A percentile compares a stretch with the other conserved stretches of the same genome.
Evolutionary conservation across 2,329 filamentous ascomycete species (phyloP).

Genomic region (Cadophora luteo-olivacea): DNA sequence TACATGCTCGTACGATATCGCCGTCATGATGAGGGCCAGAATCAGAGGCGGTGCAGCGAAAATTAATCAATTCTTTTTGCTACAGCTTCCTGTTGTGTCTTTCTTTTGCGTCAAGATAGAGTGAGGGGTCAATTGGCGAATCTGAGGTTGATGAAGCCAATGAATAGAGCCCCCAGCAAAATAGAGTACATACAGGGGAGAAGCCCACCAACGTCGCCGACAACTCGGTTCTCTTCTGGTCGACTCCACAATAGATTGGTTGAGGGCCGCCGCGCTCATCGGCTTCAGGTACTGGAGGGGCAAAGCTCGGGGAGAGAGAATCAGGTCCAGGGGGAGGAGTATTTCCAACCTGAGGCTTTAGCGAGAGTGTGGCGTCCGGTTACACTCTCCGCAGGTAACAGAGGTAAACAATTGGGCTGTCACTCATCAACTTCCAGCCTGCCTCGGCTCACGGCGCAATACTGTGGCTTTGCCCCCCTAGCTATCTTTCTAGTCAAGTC

Average conservation of each 20-base stretch:
- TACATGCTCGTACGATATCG: conserved; percentile 2
- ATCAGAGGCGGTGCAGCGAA: background rate
- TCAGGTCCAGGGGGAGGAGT: too few species aligned
- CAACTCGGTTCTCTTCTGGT: conserved; percentile 7
- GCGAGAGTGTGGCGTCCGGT: conserved; percentile 8
- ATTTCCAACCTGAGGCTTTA: background rate
- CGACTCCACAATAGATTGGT: background rate
- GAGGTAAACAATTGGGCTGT: background rate
- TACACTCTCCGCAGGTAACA: background rate
- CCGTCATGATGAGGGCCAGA: background rate
- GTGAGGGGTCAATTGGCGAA: conserved; percentile 9
- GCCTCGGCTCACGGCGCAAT: background rate
- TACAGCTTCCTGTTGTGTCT: background rate
- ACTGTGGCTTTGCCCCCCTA: conserved; percentile 8
- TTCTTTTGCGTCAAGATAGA: background rate
- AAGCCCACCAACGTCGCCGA: conserved; percentile 14
- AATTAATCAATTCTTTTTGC: background rate
- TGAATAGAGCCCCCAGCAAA: conserved; percentile 1
- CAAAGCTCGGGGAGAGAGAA: too few species aligned
- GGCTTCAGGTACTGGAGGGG: background rate
- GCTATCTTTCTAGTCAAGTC: background rate
- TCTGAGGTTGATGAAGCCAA: conserved; percentile 13
- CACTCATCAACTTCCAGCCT: background rate
- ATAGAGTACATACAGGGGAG: conserved; percentile 6
- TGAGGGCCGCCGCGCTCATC: conserved; percentile 7